Evolutionary conservation across 1,284 basidiomycete genomes (phyloP).

Genomic region (Trichosporon sp.): DNA sequence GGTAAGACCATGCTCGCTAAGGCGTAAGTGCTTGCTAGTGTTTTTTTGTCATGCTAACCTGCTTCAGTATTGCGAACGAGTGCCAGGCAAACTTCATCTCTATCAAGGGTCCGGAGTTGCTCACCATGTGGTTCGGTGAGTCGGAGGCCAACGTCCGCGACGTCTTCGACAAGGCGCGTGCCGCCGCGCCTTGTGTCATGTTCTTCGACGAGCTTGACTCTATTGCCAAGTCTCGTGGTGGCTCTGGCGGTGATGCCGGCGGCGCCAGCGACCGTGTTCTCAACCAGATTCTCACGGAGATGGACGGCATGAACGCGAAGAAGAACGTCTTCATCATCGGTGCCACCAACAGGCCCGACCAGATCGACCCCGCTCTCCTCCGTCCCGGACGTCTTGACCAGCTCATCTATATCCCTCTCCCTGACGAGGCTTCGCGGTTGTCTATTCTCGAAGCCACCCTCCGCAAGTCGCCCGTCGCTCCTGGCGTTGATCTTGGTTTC

Average conservation of each 20-base stretch:
- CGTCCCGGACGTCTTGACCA: constrained; percentile 95
- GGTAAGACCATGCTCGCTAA: constrained; percentile 94
- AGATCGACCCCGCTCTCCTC: constrained; percentile 93
- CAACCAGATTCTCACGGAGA: constrained; percentile 96
- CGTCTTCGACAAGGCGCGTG: constrained; percentile 98
- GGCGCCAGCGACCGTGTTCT: constrained; percentile 96
- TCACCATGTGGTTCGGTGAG: constrained; percentile 99
- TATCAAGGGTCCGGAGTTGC: constrained; percentile 82
- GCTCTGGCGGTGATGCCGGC: constrained; percentile 70
- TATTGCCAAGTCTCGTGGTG: constrained; percentile 92
- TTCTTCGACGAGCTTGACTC: constrained; percentile 99
- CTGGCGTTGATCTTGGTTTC: constrained; percentile 80
- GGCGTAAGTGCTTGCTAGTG: constrained; percentile 50
- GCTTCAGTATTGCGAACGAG: constrained; percentile 81
- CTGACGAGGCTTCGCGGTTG: constrained; percentile 85
- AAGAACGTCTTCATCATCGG: constrained; percentile 99
- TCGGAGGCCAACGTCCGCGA: constrained; percentile 99
- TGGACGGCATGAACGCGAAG: constrained; percentile 99
- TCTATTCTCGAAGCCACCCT: constrained; percentile 88
- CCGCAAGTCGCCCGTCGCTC: constrained; percentile 85
- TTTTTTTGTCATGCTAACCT: not conserved
- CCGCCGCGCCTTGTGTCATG: constrained; percentile 98
- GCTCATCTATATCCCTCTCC: constrained; percentile 87
- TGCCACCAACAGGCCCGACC: constrained; percentile 98
- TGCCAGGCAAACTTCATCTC: constrained; percentile 79